Evolutionary conservation across 495 filamentous ascomycete species (phyloP), one percentile per base, ranked within the genome.

Genomic region (Jackrogersella minutella): DNA sequence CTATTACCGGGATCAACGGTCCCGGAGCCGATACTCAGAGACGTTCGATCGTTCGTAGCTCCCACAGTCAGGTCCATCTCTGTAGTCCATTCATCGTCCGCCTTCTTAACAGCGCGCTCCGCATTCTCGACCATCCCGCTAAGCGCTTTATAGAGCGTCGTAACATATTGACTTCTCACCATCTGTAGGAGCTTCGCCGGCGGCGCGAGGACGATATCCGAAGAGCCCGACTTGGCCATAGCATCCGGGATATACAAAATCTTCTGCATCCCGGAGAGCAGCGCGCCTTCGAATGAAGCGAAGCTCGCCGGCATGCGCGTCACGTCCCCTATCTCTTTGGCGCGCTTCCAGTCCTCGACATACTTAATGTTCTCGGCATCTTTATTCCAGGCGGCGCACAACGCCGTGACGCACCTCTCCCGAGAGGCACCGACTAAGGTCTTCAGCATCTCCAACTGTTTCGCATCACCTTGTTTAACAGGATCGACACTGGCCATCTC

Each of bases 91-190:
- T 87, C 86, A 37, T 84, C 84, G 28, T 85, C 85, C 30, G 85
- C 80, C 53, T 82, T 82, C 53, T 85, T 83, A 1, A 87, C 73
- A 1, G 86, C 81, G 36, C 84, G 87, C 77, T 97, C 93, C 30
- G 95, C 94, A 76, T 95, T 97, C 76, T 97, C 95, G 0, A 99
- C 92, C 85, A 99, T 91, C 2, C 94, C 95, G 69, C 92, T 92
- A 3, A 99, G 79, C 30, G 90, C 89, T 74, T 95, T 97, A 76
- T 97, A 97, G 34, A 99, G 81, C 37, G 92, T 94, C 2, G 88
- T 91, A 3, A 97, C 92, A 72, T 97, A 98, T 65, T 93, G 90
- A 34, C 84, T 86, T 51, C 93, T 85, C 16, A 97, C 92, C 84
- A 90, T 90, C 72, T 93, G 88, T 21, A 97, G 78, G 40, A 97